Percentiles rank a stretch among this genome's conserved stretches.
Evolutionary conservation across 148 eudicot genomes (phyloP).

Genomic region (Fagopyrum homotropicum): DNA sequence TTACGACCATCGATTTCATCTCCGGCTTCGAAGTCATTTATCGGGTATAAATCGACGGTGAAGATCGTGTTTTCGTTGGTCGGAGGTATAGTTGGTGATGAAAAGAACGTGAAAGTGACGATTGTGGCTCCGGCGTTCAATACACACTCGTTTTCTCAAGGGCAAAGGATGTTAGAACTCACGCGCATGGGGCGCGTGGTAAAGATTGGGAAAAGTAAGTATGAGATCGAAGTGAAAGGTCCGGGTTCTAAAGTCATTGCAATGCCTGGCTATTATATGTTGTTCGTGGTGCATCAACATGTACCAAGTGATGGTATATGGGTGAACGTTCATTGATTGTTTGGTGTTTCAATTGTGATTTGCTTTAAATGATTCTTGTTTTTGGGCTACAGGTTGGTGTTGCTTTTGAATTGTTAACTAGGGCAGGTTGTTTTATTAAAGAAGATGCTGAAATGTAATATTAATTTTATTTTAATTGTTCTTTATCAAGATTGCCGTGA

Average conservation of each 20-base stretch:
- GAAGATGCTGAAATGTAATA: background rate
- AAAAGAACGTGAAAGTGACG: slow-evolving; percentile 32
- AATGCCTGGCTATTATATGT: slow-evolving; percentile 25
- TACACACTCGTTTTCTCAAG: slow-evolving; percentile 75
- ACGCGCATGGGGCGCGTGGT: background rate
- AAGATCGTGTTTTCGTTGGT: slow-evolving; percentile 23
- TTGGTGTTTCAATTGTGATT: background rate
- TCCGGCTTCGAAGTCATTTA: slow-evolving; percentile 24
- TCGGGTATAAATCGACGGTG: slow-evolving; percentile 22
- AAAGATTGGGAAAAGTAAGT: background rate
- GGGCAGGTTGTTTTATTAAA: background rate
- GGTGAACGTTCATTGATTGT: slow-evolving; percentile 31
- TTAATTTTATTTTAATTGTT: background rate
- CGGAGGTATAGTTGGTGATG: slow-evolving; percentile 17
- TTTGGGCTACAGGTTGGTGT: background rate
- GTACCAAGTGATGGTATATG: slow-evolving; percentile 51
- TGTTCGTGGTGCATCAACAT: slow-evolving; percentile 25
- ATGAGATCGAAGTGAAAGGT: background rate
- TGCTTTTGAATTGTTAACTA: background rate
- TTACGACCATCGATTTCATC: slow-evolving; percentile 35
- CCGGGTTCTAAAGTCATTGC: slow-evolving; percentile 19
- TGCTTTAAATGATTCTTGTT: background rate
- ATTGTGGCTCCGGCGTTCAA: slow-evolving; percentile 60
- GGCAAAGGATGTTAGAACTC: slow-evolving; percentile 49
- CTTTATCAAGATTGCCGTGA: background rate